These are phyloP conservation scores for Phytophthora pseudosyringae DNA, from an alignment of 352 stramenopile genomes.

Conservation along the genomic window DNA sequence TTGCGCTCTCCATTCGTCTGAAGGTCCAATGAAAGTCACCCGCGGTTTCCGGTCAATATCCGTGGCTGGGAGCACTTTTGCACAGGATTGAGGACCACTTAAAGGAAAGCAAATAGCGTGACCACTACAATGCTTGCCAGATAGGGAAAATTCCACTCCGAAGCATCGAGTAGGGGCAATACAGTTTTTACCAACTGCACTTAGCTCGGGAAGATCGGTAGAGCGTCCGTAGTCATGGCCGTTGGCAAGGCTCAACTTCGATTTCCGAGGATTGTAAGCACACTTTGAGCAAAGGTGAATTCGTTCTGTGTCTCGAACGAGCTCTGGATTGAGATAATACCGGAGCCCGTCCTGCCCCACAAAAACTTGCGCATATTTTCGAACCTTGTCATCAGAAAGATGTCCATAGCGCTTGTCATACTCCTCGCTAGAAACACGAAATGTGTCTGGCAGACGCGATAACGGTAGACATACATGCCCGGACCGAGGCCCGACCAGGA, in stretches of 20 bases:
- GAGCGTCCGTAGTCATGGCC: not conserved
- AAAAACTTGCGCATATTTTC: not conserved
- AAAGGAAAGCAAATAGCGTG: conserved; percentile 5
- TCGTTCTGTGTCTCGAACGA: not conserved
- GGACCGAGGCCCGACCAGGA: no score
- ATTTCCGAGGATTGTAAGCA: not conserved
- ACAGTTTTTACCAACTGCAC: not conserved
- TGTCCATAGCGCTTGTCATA: not conserved
- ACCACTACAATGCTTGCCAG: not conserved
- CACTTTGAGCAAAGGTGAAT: not conserved
- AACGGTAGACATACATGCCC: not conserved
- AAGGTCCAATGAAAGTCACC: conserved; percentile 1
- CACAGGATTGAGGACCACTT: not conserved
- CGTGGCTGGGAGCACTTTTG: not conserved
- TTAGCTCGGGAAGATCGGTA: not conserved
- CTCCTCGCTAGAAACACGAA: not conserved
- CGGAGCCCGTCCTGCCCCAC: not conserved
- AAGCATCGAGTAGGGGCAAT: not conserved
- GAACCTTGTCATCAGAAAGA: not conserved
- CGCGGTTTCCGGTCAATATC: not conserved
- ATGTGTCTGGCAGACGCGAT: not conserved
- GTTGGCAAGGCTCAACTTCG: not conserved
- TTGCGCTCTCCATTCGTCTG: not conserved
- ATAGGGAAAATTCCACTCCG: not conserved
- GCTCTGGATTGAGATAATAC: not conserved